Percentiles rank a stretch among this genome's conserved stretches.
These are phyloP conservation scores for Zalerion maritima DNA, from an alignment of 495 filamentous ascomycete species.

Conservation along the genomic window DNA sequence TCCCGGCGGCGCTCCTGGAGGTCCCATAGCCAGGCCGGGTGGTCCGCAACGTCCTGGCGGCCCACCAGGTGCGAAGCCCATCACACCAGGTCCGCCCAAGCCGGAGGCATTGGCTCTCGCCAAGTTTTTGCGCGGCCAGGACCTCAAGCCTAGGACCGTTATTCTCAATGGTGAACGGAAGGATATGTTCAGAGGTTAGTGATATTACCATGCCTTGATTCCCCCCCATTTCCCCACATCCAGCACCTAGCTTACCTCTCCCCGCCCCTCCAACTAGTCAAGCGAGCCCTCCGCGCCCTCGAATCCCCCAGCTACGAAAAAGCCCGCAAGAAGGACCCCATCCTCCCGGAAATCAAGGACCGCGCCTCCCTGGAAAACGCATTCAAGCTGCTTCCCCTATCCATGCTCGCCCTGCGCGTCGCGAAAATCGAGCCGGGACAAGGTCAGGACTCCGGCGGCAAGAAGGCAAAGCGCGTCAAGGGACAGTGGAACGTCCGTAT, in stretches of 20 bases:
- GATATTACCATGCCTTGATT: background rate
- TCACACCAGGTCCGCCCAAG: slow-evolving; percentile 61
- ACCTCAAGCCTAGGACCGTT: slow-evolving; percentile 80
- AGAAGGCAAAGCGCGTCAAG: slow-evolving; percentile 77
- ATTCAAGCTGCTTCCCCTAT: slow-evolving; percentile 91
- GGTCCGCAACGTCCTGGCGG: slow-evolving; percentile 27
- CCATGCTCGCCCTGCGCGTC: slow-evolving; percentile 87
- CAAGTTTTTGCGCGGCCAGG: slow-evolving; percentile 70
- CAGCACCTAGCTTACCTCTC: too few species aligned
- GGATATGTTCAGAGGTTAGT: slow-evolving; percentile 88
- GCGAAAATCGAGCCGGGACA: slow-evolving; percentile 63
- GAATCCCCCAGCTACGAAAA: slow-evolving; percentile 77
- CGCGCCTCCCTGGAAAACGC: slow-evolving; percentile 74
- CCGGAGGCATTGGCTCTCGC: slow-evolving; percentile 82
- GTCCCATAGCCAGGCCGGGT: slow-evolving; percentile 25
- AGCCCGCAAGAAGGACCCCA: slow-evolving; percentile 75
- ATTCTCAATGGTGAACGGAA: slow-evolving; percentile 94
- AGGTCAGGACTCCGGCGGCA: slow-evolving; percentile 52
- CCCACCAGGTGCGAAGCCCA: slow-evolving; percentile 36
- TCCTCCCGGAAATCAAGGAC: slow-evolving; percentile 76
- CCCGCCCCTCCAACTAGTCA: slow-evolving; percentile 60
- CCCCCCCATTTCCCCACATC: too few species aligned
- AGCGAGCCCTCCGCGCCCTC: slow-evolving; percentile 88
- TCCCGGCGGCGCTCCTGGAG: slow-evolving; percentile 13
- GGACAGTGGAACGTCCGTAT: slow-evolving; percentile 94